Evolutionary conservation across 2,329 filamentous ascomycete genomes (phyloP), one percentile per base, ranked within the genome.

Genomic region (Fonsecaea pugnacius): DNA sequence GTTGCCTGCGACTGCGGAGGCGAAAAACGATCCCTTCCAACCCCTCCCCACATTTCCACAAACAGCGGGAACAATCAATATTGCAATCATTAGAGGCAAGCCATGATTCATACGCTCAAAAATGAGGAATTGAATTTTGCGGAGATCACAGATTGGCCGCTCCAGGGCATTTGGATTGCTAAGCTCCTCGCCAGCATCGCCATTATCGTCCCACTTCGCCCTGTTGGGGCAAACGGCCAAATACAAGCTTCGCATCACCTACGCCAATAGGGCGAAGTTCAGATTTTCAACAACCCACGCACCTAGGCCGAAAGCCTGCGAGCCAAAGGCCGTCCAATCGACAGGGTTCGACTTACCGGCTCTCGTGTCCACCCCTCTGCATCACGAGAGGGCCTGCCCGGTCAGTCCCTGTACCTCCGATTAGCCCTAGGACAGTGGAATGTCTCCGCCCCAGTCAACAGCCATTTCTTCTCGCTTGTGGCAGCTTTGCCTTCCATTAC

Each of bases 401-500:
- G 53, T 18, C 30, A 38, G 16, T 33, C 40, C 30, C 51, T 46
- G 21, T 46, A n/a, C 38, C 32, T 16, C 9, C 58, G 32, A 53
- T 60, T 54, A 46, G 48, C 48, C 46, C 48, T 8, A 32, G 4
- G 33, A 32, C 43, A 8, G 30, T 12, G 27, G 46, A 9, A n/a
- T 46, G n/a, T 38, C 48, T 24, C 48, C 57, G 46, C 32, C 21
- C 21, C 21, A 16, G 32, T 51, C 57, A 52, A 40, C 46, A 24
- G 38, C 27, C 4, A 30, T 58, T 43, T 4, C n/a, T 14, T 16
- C 48, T 59, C 59, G 59, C 59, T 40, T 56, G 32, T 52, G 58
- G 64, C 64, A 60, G 63, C 51, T 56, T 65, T 65, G 55, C 63
- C 46, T 51, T 62, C 58, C 46, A 64, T 67, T 67, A 64, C 64